Percentiles rank a stretch among this genome's conserved stretches.
These are phyloP conservation scores for Entomophthora muscae DNA, from an alignment of 371 early-diverging fungal genomes.

Conservation along the genomic window DNA sequence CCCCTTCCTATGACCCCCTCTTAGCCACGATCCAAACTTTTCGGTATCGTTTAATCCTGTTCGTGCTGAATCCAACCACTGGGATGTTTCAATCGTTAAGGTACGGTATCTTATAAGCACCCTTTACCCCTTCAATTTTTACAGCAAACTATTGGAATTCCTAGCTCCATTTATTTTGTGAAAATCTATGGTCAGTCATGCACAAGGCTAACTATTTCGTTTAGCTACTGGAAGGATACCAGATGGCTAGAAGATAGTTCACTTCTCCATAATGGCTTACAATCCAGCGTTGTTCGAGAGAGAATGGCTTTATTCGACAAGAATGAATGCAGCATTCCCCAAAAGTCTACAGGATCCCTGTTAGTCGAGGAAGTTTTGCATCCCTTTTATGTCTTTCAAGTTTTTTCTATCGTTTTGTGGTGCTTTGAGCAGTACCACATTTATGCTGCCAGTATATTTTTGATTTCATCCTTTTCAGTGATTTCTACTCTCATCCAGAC, in stretches of 20 bases:
- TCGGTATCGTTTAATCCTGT: neutral
- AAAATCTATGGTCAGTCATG: neutral
- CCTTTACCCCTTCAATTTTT: conserved; percentile 48
- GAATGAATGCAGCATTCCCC: conserved; percentile 66
- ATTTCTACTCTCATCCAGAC: conserved; percentile 70
- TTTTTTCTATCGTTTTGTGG: conserved; percentile 81
- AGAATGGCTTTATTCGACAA: conserved; percentile 62
- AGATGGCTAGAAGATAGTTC: conserved; percentile 35
- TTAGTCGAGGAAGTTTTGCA: conserved; percentile 78
- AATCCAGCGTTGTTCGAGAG: conserved; percentile 28
- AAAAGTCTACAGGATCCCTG: conserved; percentile 52
- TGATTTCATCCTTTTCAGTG: conserved; percentile 63
- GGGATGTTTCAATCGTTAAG: conserved; percentile 12
- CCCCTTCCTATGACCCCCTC: neutral
- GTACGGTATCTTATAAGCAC: conserved; percentile 18
- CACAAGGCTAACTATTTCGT: neutral
- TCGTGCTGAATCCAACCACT: conserved; percentile 1
- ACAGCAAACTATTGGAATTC: conserved; percentile 57
- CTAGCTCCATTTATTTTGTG: neutral
- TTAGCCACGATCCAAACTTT: neutral
- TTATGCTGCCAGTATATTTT: conserved; percentile 82
- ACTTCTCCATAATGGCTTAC: conserved; percentile 30
- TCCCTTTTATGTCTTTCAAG: conserved; percentile 93
- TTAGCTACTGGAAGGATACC: conserved; percentile 42
- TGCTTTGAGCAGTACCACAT: conserved; percentile 83